phyloP scores from a whole-genome alignment of 306 rosid genomes.

The Abrus pulchellus region DNA sequence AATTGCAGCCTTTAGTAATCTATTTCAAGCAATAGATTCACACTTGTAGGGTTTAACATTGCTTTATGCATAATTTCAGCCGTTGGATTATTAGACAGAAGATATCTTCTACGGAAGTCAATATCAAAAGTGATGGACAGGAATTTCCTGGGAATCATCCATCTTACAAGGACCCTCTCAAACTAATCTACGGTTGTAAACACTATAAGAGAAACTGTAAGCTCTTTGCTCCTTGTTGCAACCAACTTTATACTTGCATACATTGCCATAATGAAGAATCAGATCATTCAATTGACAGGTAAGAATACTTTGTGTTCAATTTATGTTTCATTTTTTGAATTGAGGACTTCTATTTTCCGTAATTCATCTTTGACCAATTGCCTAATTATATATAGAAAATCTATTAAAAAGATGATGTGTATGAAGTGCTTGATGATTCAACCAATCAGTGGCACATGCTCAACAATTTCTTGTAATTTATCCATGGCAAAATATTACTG shows the following conservation, averaged over 20 bases:
- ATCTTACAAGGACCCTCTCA: slow-evolving; percentile 75
- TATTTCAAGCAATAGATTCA: slow-evolving; percentile 36
- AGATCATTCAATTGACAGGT: slow-evolving; percentile 83
- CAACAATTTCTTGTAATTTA: slow-evolving; percentile 69
- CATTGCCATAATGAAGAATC: slow-evolving; percentile 88
- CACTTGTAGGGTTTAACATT: slow-evolving; percentile 45
- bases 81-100: slow-evolving; percentile 81
- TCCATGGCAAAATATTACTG: slow-evolving; percentile 93
- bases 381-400: slow-evolving; percentile 67
- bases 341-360: slow-evolving; percentile 17
- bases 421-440: slow-evolving; percentile 91
- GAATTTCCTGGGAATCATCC: slow-evolving; percentile 78
- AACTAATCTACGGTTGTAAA: slow-evolving; percentile 75
- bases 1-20: slow-evolving; percentile 24
- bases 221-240: slow-evolving; percentile 88
- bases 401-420: slow-evolving; percentile 92
- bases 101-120: slow-evolving; percentile 59
- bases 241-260: slow-evolving; percentile 80
- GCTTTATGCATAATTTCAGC: slow-evolving; percentile 62
- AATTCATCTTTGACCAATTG: slow-evolving; percentile 41
- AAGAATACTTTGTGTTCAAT: slow-evolving; percentile 36
- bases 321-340: slow-evolving; percentile 12
- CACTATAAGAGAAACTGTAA: slow-evolving; percentile 96
- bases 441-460: slow-evolving; percentile 75
- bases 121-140: slow-evolving; percentile 54